Percentiles rank a stretch among this genome's conserved stretches.
phyloP scores from a whole-genome alignment of 2,329 filamentous ascomycete genomes.

The Colletotrichum chlorophyti region DNA sequence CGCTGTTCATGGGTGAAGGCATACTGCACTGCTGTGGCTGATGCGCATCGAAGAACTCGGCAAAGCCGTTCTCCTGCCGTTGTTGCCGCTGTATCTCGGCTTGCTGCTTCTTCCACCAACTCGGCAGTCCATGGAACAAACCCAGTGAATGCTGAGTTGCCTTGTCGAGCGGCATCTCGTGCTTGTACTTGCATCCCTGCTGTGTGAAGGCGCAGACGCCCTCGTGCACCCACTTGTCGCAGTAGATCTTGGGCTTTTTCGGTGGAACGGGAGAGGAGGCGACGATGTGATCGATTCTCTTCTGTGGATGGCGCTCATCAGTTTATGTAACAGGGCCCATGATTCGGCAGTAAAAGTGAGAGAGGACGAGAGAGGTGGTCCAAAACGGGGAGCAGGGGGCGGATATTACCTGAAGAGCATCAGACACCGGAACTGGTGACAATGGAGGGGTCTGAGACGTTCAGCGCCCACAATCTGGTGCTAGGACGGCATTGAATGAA shows the following conservation, averaged over 20 bases:
- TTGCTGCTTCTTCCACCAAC: conserved; percentile 65
- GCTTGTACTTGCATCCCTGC: conserved; percentile 87
- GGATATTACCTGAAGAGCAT: conserved; percentile 44
- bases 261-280: conserved; percentile 41
- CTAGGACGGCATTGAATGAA: neutral
- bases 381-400: no score
- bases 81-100: conserved; percentile 45
- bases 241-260: conserved; percentile 73
- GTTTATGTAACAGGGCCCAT: no score
- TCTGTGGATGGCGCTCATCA: no score
- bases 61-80: neutral
- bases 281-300: conserved; percentile 37
- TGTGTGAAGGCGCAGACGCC: conserved; percentile 86
- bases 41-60: neutral
- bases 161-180: conserved; percentile 81
- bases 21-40: neutral
- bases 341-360: no score
- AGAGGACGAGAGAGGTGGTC: neutral
- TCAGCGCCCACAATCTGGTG: conserved; percentile 35
- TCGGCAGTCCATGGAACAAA: conserved; percentile 68
- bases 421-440: conserved; percentile 33
- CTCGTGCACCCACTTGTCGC: conserved; percentile 88
- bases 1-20: neutral
- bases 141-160: conserved; percentile 73
- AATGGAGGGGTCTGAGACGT: conserved; percentile 33